A percentile compares a stretch with the other conserved stretches of the same genome.
These are phyloP conservation scores for Globisporangium takayamanum DNA, from an alignment of 352 stramenopile species.

Conservation along the genomic window DNA sequence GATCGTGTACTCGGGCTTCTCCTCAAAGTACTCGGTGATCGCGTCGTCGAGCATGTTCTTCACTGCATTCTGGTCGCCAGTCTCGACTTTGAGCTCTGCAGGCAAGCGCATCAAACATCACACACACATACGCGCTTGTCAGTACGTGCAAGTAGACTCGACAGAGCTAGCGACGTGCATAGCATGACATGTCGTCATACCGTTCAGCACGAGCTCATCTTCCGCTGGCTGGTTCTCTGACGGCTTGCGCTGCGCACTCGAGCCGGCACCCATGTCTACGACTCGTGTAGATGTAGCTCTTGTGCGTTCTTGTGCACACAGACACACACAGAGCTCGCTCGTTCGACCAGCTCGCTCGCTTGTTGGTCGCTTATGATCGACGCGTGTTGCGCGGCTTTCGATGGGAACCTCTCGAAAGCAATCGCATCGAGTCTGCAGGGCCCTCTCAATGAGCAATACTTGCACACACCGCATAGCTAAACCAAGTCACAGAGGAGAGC, in stretches of 20 bases:
- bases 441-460: background rate
- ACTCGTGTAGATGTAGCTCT: background rate
- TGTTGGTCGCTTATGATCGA: too few species aligned
- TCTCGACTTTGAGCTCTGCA: slow-evolving; percentile 58
- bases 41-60: slow-evolving; percentile 85
- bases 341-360: background rate
- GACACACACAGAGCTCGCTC: background rate
- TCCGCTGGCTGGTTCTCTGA: slow-evolving; percentile 40
- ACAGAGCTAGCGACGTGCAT: background rate
- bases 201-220: slow-evolving; percentile 58
- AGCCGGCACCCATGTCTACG: slow-evolving; percentile 8
- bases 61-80: slow-evolving; percentile 78
- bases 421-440: too few species aligned
- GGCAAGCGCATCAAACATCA: background rate
- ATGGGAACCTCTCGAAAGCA: too few species aligned
- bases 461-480: background rate
- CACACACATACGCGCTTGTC: background rate
- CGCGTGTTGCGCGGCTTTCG: too few species aligned
- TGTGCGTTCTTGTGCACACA: background rate
- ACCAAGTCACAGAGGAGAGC: background rate
- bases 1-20: slow-evolving; percentile 43
- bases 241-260: slow-evolving; percentile 35
- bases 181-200: slow-evolving; percentile 19
- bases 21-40: slow-evolving; percentile 67
- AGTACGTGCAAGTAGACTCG: background rate